A percentile compares a stretch with the other conserved stretches of the same genome.
Conservation (phyloP, 257 asterid genomes). For the Orobanche coerulescens region DNA sequence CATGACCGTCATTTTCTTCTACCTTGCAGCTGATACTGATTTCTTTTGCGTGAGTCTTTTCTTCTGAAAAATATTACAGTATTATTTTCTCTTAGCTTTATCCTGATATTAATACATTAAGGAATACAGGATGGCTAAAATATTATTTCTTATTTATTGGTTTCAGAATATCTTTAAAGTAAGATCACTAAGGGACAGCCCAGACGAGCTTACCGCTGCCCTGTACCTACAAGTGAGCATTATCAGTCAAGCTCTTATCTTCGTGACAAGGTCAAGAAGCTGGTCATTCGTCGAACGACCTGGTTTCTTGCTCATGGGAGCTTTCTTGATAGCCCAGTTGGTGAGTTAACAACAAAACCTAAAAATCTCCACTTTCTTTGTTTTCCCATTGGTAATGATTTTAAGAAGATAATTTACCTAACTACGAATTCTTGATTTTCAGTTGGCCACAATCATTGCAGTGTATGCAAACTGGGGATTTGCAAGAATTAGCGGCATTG, state of each 20-base stretch:
- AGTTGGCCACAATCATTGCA: slow-evolving; percentile 63
- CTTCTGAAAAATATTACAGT: too few species aligned
- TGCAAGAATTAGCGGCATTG: slow-evolving; percentile 67
- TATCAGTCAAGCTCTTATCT: slow-evolving; percentile 85
- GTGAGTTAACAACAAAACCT: too few species aligned
- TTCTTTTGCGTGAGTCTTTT: slow-evolving; percentile 45
- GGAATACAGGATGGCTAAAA: too few species aligned
- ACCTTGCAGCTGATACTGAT: slow-evolving; percentile 61
- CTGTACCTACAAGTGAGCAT: slow-evolving; percentile 95
- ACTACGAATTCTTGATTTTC: background rate
- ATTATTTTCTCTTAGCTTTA: too few species aligned
- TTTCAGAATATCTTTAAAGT: slow-evolving; percentile 41
- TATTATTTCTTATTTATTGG: background rate
- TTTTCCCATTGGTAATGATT: too few species aligned
- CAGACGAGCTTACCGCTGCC: slow-evolving; percentile 61
- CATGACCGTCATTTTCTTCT: slow-evolving; percentile 75
- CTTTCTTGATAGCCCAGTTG: slow-evolving; percentile 69
- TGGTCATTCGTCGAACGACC: slow-evolving; percentile 86
- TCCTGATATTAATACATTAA: too few species aligned
- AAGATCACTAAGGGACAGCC: slow-evolving; percentile 38
- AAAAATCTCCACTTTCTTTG: too few species aligned
- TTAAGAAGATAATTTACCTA: too few species aligned
- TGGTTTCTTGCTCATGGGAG: slow-evolving; percentile 51
- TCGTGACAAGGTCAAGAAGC: slow-evolving; percentile 74
- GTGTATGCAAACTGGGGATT: slow-evolving; percentile 71